Conservation (phyloP, 2,329 filamentous ascomycete genomes). For the Drechslerella dactyloides region DNA sequence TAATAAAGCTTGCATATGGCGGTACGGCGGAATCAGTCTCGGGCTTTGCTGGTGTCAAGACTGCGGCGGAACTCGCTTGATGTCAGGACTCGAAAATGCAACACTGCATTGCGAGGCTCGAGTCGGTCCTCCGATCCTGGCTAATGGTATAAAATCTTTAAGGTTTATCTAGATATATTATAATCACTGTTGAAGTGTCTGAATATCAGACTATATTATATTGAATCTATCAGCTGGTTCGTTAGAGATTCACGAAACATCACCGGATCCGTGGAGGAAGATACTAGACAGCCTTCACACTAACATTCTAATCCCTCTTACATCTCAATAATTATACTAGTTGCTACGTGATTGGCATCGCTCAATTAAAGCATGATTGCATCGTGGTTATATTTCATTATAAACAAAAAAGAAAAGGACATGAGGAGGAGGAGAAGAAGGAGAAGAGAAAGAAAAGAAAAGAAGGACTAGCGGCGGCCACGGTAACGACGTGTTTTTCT, state of each 20-base stretch:
- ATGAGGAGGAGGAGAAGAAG: neutral
- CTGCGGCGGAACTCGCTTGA: neutral
- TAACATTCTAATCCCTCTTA: neutral
- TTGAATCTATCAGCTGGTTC: neutral
- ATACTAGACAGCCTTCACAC: neutral
- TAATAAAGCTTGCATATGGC: neutral
- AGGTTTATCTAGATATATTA: neutral
- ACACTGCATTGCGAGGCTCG: neutral
- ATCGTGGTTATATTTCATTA: neutral
- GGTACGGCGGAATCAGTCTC: neutral
- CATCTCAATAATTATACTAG: neutral
- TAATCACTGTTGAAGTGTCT: neutral
- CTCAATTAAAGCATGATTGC: neutral
- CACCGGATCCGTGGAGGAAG: neutral
- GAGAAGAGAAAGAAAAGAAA: neutral
- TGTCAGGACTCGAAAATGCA: slow-evolving; percentile 1
- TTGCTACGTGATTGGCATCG: neutral
- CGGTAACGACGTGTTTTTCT: too few relatives aligned
- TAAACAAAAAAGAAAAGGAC: neutral
- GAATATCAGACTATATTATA: neutral
- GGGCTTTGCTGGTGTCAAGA: too few relatives aligned
- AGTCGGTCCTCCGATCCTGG: neutral
- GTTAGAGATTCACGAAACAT: neutral
- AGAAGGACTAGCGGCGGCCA: neutral
- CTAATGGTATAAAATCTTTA: neutral